Percentiles rank a stretch among this genome's conserved stretches.
phyloP scores from a whole-genome alignment of 495 filamentous ascomycete species.

The Aspergillus haitiensis region DNA sequence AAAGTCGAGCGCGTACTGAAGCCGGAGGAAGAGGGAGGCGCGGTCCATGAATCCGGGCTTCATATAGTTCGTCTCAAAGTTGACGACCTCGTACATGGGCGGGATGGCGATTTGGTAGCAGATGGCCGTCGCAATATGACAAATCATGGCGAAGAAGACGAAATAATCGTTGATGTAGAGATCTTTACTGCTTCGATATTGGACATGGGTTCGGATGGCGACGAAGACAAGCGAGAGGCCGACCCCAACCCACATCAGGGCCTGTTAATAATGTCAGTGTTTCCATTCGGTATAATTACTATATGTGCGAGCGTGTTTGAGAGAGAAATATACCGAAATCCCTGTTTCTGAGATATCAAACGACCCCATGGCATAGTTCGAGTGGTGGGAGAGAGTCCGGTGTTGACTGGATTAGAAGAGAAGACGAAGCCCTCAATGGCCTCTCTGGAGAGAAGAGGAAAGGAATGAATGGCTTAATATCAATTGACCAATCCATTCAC shows the following conservation, averaged over 20 bases:
- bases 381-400: too few relatives aligned
- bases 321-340: neutral
- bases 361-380: neutral
- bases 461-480: too few relatives aligned
- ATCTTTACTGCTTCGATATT: neutral
- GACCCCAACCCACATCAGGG: neutral
- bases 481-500: too few relatives aligned
- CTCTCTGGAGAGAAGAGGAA: too few relatives aligned
- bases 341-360: neutral
- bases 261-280: neutral
- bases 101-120: constrained; percentile 1
- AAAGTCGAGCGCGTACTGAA: neutral
- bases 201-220: neutral
- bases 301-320: too few relatives aligned
- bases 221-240: neutral
- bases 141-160: neutral
- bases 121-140: neutral
- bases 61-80: neutral
- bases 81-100: constrained; percentile 2
- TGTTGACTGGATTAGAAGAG: too few relatives aligned
- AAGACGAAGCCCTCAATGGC: too few relatives aligned
- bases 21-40: neutral
- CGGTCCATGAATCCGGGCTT: neutral
- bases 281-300: neutral
- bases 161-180: neutral